These are phyloP conservation scores for Vigna mungo DNA, from an alignment of 306 rosid species.

Conservation along the genomic window DNA sequence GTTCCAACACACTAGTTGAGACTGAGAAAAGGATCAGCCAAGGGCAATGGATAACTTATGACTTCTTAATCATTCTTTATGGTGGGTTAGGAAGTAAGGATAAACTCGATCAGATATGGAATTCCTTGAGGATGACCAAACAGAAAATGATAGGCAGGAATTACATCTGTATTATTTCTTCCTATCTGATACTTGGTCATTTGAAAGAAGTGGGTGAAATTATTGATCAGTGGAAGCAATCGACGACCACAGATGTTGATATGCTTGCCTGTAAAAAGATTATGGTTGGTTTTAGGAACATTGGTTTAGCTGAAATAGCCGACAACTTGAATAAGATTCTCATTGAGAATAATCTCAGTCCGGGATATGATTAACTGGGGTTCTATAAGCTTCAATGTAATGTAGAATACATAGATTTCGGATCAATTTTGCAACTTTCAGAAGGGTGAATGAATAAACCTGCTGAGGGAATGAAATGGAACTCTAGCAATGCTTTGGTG, in stretches of 20 bases:
- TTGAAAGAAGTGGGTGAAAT: slow-evolving; percentile 72
- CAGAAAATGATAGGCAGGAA: slow-evolving; percentile 89
- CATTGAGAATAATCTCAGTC: slow-evolving; percentile 63
- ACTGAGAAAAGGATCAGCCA: slow-evolving; percentile 73
- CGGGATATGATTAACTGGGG: slow-evolving; percentile 35
- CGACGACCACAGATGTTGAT: slow-evolving; percentile 66
- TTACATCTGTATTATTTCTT: slow-evolving; percentile 72
- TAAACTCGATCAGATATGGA: slow-evolving; percentile 86
- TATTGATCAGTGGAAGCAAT: slow-evolving; percentile 86
- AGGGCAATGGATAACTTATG: slow-evolving; percentile 91
- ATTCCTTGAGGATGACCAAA: slow-evolving; percentile 75
- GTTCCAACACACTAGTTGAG: slow-evolving; percentile 65
- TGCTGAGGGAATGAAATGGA: slow-evolving; percentile 25
- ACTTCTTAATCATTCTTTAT: slow-evolving; percentile 86
- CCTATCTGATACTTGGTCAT: slow-evolving; percentile 81
- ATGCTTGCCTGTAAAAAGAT: slow-evolving; percentile 61
- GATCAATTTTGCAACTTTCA: slow-evolving; percentile 34
- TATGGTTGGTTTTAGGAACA: slow-evolving; percentile 65
- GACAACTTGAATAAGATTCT: slow-evolving; percentile 60
- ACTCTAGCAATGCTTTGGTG: slow-evolving; percentile 23
- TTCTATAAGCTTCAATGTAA: slow-evolving; percentile 10
- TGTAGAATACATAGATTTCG: slow-evolving; percentile 30
- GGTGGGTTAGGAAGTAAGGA: slow-evolving; percentile 78
- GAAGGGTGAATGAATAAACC: slow-evolving; percentile 24
- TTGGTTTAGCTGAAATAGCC: slow-evolving; percentile 62